Percentiles rank a stretch among this genome's conserved stretches.
Evolutionary conservation across 2,329 filamentous ascomycete species (phyloP).

Genomic region (Trichophaea hybrida): DNA sequence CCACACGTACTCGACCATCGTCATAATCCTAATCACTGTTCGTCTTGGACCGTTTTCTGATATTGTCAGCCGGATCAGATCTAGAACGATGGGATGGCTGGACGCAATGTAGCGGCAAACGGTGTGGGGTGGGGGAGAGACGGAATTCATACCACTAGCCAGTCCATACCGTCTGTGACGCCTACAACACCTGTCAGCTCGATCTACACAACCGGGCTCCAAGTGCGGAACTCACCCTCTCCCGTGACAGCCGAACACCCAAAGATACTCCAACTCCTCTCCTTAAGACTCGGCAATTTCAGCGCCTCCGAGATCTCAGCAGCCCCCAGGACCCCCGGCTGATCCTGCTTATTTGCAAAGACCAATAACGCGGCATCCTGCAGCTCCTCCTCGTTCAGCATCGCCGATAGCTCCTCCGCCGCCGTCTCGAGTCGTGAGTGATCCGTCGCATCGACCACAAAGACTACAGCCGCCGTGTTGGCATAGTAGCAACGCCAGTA

Average conservation of each 20-base stretch:
- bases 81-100: background rate
- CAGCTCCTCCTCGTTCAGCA: conserved; percentile 94
- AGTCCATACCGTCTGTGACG: conserved; percentile 96
- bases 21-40: background rate
- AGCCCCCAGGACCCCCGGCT: conserved; percentile 88
- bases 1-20: background rate
- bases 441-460: conserved; percentile 96
- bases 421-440: conserved; percentile 89
- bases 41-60: conserved; percentile 8
- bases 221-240: conserved; percentile 19
- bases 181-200: conserved; percentile 40
- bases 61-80: background rate
- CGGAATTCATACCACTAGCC: conserved; percentile 57
- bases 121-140: background rate
- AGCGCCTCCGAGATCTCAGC: conserved; percentile 93
- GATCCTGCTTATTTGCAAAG: conserved; percentile 98
- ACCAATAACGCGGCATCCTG: conserved; percentile 84
- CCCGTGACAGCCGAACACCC: conserved; percentile 94
- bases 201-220: background rate
- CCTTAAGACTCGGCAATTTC: conserved; percentile 75
- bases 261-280: conserved; percentile 98
- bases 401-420: conserved; percentile 78
- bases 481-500: conserved; percentile 99
- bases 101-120: too few species aligned
- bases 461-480: conserved; percentile 95